These are phyloP conservation scores for Atalantia buxifolia DNA, from an alignment of 345 rosid genomes.

Conservation along the genomic window DNA sequence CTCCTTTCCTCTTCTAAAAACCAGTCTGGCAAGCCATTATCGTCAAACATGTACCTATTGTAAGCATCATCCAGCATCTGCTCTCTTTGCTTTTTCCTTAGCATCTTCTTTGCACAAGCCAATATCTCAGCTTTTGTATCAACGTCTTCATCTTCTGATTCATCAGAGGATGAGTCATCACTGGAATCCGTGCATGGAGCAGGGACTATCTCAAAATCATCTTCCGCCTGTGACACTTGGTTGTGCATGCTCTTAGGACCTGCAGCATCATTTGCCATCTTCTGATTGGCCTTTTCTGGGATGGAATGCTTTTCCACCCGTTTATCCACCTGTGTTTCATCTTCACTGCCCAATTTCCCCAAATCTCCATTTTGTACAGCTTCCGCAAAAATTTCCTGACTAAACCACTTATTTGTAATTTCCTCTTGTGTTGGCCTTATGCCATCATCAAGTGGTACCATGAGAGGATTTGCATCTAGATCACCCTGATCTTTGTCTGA, in stretches of 20 bases:
- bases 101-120: constrained; percentile 91
- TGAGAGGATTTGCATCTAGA: constrained; percentile 77
- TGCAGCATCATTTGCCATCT: constrained; percentile 19
- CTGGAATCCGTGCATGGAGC: constrained; percentile 72
- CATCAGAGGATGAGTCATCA: constrained; percentile 76
- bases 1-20: constrained; percentile 83
- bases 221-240: constrained; percentile 34
- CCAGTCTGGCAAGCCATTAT: constrained; percentile 76
- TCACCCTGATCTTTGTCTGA: constrained; percentile 60
- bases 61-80: constrained; percentile 81
- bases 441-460: constrained; percentile 70
- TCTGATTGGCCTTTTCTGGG: constrained; percentile 33
- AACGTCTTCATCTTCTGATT: constrained; percentile 53
- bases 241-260: constrained; percentile 16
- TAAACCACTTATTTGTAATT: constrained; percentile 73
- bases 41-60: constrained; percentile 74
- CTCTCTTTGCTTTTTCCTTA: constrained; percentile 84
- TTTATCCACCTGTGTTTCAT: constrained; percentile 44
- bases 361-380: constrained; percentile 78
- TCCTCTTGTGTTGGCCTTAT: constrained; percentile 62
- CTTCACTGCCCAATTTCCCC: constrained; percentile 46
- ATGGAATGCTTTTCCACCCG: constrained; percentile 17
- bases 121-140: constrained; percentile 79
- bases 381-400: constrained; percentile 80
- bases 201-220: constrained; percentile 83